Evolutionary conservation across 2,329 filamentous ascomycete species (phyloP).

Genomic region (Pseudovirgaria hyperparasitica): DNA sequence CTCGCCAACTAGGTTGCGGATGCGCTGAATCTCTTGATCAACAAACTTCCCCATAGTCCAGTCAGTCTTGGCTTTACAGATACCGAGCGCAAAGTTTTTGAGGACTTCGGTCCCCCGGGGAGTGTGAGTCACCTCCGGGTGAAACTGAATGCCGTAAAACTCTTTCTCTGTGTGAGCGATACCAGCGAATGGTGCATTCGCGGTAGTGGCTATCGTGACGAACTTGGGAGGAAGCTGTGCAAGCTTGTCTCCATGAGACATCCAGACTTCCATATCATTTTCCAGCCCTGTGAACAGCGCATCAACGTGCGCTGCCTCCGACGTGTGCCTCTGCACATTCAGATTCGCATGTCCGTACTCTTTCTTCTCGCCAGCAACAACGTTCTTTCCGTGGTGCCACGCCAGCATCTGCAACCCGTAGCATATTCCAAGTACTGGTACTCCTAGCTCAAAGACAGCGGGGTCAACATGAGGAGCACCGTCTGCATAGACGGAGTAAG

Average conservation of each 20-base stretch:
- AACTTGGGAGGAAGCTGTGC: constrained; percentile 61
- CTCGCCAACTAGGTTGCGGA: constrained; percentile 68
- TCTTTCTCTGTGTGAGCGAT: constrained; percentile 60
- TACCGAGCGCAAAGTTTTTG: constrained; percentile 70
- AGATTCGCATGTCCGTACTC: constrained; percentile 64
- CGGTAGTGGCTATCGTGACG: constrained; percentile 57
- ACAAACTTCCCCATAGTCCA: constrained; percentile 85
- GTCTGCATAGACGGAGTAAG: constrained; percentile 69
- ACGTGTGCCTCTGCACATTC: constrained; percentile 43
- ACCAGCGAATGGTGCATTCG: constrained; percentile 66
- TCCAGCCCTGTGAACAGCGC: constrained; percentile 66
- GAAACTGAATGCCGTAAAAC: constrained; percentile 77
- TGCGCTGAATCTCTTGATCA: constrained; percentile 66
- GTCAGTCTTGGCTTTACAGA: constrained; percentile 62
- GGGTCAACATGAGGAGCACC: constrained; percentile 71
- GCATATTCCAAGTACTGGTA: constrained; percentile 50
- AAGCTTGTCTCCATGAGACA: constrained; percentile 87
- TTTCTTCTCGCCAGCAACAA: constrained; percentile 51
- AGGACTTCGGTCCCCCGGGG: constrained; percentile 57
- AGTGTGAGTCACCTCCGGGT: constrained; percentile 73
- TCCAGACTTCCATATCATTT: constrained; percentile 61
- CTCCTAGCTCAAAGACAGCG: constrained; percentile 61
- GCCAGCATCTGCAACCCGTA: constrained; percentile 62
- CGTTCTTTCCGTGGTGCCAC: constrained; percentile 54
- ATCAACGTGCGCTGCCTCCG: constrained; percentile 52